A percentile compares a stretch with the other conserved stretches of the same genome.
Evolutionary conservation across 805 yeast genomes (phyloP).

Genomic region (Nakazawaea anatomiae): DNA sequence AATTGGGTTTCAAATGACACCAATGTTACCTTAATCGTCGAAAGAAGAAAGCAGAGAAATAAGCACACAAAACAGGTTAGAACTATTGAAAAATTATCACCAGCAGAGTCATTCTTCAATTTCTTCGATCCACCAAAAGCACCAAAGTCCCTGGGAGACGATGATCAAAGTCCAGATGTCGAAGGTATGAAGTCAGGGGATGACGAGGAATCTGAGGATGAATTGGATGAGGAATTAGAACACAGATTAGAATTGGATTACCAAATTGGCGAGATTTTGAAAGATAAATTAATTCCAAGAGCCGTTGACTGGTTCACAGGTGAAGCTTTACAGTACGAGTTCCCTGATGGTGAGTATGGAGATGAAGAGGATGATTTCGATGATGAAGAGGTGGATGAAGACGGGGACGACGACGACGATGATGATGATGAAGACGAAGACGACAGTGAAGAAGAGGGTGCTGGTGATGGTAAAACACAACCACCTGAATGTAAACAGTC

Average conservation of each 20-base stretch:
- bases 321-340: constrained; percentile 79
- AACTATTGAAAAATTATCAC: constrained; percentile 89
- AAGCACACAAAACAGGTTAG: constrained; percentile 95
- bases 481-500: constrained; percentile 80
- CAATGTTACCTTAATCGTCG: constrained; percentile 81
- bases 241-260: constrained; percentile 86
- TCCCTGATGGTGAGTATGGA: constrained; percentile 33
- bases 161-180: constrained; percentile 30
- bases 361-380: constrained; percentile 58
- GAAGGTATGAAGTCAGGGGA: constrained; percentile 30
- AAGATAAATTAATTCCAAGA: constrained; percentile 92
- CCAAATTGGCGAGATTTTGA: constrained; percentile 92
- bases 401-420: constrained; percentile 56
- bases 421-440: constrained; percentile 42
- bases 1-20: constrained; percentile 76
- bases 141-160: constrained; percentile 33
- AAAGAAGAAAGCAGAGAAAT: constrained; percentile 95
- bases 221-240: constrained; percentile 70
- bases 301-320: constrained; percentile 99
- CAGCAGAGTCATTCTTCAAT: constrained; percentile 92
- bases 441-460: constrained; percentile 12
- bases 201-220: constrained; percentile 48
- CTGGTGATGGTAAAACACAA: constrained; percentile 42
- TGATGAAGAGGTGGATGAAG: constrained; percentile 57
- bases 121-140: constrained; percentile 92